Conservation (phyloP, 1,284 basidiomycete species). For the Neolentinus lepideus region DNA sequence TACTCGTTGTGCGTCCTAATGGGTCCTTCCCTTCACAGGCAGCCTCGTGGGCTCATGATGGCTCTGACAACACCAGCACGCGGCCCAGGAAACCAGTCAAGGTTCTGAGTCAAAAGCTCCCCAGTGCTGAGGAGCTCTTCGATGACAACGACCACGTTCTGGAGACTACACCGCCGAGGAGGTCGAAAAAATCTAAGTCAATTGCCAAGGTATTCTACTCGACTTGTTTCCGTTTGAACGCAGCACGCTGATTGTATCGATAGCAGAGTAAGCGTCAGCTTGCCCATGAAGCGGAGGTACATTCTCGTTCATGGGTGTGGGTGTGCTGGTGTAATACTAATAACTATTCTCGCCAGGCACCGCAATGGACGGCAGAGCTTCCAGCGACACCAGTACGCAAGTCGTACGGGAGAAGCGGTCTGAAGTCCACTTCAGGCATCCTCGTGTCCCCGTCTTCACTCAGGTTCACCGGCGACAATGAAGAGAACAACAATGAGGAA, state of each 20-base stretch:
- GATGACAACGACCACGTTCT: not conserved
- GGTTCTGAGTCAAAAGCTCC: not conserved
- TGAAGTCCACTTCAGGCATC: not conserved
- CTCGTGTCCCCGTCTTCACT: not conserved
- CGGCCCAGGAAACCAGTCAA: not conserved
- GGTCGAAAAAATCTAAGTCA: not conserved
- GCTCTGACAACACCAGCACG: not conserved
- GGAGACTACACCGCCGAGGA: not conserved
- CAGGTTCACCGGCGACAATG: not conserved
- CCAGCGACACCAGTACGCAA: not conserved
- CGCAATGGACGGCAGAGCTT: not conserved
- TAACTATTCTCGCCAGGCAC: not conserved
- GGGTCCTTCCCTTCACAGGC: not conserved
- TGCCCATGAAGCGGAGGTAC: not conserved
- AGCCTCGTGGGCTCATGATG: not conserved
- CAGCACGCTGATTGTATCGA: not conserved
- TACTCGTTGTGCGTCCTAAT: not conserved
- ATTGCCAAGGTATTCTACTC: not conserved
- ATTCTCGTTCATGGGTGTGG: too few species aligned
- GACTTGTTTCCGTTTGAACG: not conserved
- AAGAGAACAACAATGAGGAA: not conserved
- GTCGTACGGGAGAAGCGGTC: not conserved
- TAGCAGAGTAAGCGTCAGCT: not conserved
- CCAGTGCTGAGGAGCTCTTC: not conserved
- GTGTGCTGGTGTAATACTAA: not conserved